These are phyloP conservation scores for Chytriomyces hyalinus DNA, from an alignment of 192 early-diverging fungal genomes.

Conservation along the genomic window DNA sequence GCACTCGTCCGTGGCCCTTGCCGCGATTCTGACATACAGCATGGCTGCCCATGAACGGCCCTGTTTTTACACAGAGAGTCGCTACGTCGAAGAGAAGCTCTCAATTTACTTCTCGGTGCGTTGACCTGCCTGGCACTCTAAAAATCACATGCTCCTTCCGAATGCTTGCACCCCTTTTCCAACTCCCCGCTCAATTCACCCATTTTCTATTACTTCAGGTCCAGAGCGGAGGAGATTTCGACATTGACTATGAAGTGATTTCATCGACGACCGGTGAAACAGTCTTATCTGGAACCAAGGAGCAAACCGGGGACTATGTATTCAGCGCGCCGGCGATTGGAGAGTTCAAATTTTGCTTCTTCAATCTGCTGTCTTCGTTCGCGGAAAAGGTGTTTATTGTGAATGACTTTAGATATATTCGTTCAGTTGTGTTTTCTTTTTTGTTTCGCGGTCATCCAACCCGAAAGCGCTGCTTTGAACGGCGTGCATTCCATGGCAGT, in stretches of 20 bases:
- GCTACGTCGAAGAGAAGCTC: slow-evolving; percentile 85
- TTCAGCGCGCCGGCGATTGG: slow-evolving; percentile 85
- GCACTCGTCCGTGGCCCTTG: slow-evolving; percentile 34
- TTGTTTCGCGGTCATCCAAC: background rate
- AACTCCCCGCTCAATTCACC: too few species aligned
- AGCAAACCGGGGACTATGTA: slow-evolving; percentile 94
- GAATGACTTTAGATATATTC: background rate
- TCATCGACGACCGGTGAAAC: slow-evolving; percentile 72
- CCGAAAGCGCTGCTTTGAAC: too few species aligned
- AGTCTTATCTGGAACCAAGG: slow-evolving; percentile 79
- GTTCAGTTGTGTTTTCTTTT: background rate
- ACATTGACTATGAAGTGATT: slow-evolving; percentile 88
- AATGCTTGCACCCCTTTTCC: too few species aligned
- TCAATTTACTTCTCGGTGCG: slow-evolving; percentile 95
- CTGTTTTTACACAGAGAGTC: slow-evolving; percentile 88
- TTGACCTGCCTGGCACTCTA: too few species aligned
- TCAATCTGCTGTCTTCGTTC: slow-evolving; percentile 92
- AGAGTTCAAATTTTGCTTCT: slow-evolving; percentile 97
- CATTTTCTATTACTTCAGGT: slow-evolving; percentile 63
- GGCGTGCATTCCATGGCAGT: too few species aligned
- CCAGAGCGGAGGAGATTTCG: slow-evolving; percentile 95
- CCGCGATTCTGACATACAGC: slow-evolving; percentile 79
- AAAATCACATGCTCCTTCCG: too few species aligned
- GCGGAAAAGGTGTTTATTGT: slow-evolving; percentile 72
- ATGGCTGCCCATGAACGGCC: slow-evolving; percentile 88